Base-by-base conservation (phyloP, 495 filamentous ascomycete species). In the Filosporella fistucella region DNA sequence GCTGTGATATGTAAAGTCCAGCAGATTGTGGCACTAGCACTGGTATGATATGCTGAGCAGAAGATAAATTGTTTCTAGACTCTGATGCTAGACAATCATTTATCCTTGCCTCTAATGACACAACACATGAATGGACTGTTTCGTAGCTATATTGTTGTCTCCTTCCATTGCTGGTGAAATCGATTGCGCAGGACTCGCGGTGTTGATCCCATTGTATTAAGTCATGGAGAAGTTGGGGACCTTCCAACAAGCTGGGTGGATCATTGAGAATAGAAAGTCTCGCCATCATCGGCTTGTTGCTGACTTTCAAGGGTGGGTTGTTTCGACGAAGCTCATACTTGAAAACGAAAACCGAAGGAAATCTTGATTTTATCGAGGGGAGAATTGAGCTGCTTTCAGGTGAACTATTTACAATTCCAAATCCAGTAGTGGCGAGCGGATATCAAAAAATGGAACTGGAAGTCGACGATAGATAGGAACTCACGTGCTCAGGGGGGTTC, bases 11-110 rank as follows among this genome's bases (percentile, higher is more conserved):
- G 57, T 93, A 95, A 9, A 95, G 71, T 18, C 80, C 70, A 16
- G 78, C 73, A 4, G 74, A 80, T 59, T 93, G 88, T 7, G 81
- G 78, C 4, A 89, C 57, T 8, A 90, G 72, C 7, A 93, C 67
- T 0, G 89, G 88, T 14, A 93, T 70, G n/a, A 89, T 70, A 21
- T 70, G 63, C 24, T 60, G 63, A 2, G 38, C 38, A 47, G 14
- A 28, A 29, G 23, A 10, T 23, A 11, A 9, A 11, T 39, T 29
- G 14, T 14, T 35, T 42, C 49, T 24, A 9, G 35, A 5, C 24
- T 24, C 25, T 41, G 47, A 30, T 20, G 18, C n/a, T 14, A 45
- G 26, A 18, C 29, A 11, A 26, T 46, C 17, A 20, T 47, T 28
- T 34, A 59, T 53, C 13, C 29, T 38, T 11, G 21, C 20, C 10